Evolutionary conservation across 495 filamentous ascomycete species (phyloP).

Genomic region (Aspergillus nanangensis): DNA sequence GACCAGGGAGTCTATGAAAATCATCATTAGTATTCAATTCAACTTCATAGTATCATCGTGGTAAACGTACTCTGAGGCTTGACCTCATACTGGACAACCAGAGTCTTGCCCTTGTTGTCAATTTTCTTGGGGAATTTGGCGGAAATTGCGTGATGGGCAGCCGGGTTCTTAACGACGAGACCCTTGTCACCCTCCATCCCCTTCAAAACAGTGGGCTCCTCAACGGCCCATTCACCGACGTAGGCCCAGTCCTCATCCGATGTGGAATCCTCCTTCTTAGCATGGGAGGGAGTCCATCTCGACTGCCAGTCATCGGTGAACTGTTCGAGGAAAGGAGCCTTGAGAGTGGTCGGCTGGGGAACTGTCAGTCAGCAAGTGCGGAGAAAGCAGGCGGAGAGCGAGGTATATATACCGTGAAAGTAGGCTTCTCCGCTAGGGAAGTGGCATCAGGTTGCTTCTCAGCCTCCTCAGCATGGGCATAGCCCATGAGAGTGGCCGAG

Average conservation of each 20-base stretch:
- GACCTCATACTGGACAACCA: conserved; percentile 99
- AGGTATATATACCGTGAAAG: conserved; percentile 72
- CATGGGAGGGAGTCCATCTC: conserved; percentile 89
- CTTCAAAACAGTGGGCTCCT: conserved; percentile 89
- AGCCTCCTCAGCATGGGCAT: conserved; percentile 67
- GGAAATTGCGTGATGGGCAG: conserved; percentile 98
- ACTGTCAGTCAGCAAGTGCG: conserved; percentile 13
- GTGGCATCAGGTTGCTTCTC: conserved; percentile 56
- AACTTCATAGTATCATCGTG: no score
- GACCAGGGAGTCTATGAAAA: conserved; percentile 73
- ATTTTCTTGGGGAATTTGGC: conserved; percentile 97
- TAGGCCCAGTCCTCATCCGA: conserved; percentile 96
- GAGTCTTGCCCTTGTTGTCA: conserved; percentile 91
- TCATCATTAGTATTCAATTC: neutral
- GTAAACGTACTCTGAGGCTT: conserved; percentile 87
- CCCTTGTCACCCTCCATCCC: conserved; percentile 95
- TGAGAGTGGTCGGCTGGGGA: conserved; percentile 71
- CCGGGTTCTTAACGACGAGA: conserved; percentile 93
- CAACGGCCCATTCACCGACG: conserved; percentile 92
- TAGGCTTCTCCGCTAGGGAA: conserved; percentile 62
- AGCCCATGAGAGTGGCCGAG: conserved; percentile 66
- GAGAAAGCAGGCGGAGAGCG: conserved; percentile 1
- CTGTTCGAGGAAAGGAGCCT: conserved; percentile 96
- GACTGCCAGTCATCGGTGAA: conserved; percentile 93
- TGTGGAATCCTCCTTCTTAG: conserved; percentile 89